Conservation (phyloP, 495 filamentous ascomycete genomes). For the Amphirosellinia nigrospora region DNA sequence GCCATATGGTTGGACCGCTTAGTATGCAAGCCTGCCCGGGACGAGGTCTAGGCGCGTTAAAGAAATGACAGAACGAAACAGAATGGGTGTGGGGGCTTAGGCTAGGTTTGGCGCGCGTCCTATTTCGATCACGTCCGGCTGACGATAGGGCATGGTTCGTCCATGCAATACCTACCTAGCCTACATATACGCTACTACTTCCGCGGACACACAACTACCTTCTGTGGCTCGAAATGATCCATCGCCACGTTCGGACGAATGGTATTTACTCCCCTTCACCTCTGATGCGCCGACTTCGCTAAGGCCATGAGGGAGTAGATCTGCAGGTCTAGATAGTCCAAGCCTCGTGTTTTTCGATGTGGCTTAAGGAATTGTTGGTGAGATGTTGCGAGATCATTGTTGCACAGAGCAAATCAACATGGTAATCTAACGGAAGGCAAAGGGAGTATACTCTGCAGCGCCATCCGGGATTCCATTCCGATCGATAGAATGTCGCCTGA, state of each 20-base stretch:
- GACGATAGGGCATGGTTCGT: slow-evolving; percentile 1
- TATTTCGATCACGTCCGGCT: slow-evolving; percentile 12
- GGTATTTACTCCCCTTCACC: slow-evolving; percentile 12
- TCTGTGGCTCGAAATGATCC: slow-evolving; percentile 4
- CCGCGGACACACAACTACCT: background rate
- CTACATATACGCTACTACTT: background rate
- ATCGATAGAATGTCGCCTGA: background rate
- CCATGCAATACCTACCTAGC: slow-evolving; percentile 18
- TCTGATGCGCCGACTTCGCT: slow-evolving; percentile 9
- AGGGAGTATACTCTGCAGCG: slow-evolving; percentile 1
- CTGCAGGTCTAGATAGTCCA: slow-evolving; percentile 5
- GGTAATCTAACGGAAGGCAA: background rate
- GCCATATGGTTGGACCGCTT: background rate
- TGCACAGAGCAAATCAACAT: background rate
- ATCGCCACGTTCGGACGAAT: slow-evolving; percentile 20
- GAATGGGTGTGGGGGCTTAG: slow-evolving; percentile 9
- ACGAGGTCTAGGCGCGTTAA: background rate
- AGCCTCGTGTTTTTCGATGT: slow-evolving; percentile 6
- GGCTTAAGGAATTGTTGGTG: background rate
- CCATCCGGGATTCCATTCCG: background rate
- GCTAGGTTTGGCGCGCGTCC: slow-evolving; percentile 16
- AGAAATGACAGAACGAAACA: slow-evolving; percentile 1
- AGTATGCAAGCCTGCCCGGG: background rate
- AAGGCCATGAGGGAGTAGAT: background rate
- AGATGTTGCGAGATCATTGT: background rate